These are phyloP conservation scores for Botrytis elliptica DNA, from an alignment of 2,329 filamentous ascomycete species.

Conservation along the genomic window DNA sequence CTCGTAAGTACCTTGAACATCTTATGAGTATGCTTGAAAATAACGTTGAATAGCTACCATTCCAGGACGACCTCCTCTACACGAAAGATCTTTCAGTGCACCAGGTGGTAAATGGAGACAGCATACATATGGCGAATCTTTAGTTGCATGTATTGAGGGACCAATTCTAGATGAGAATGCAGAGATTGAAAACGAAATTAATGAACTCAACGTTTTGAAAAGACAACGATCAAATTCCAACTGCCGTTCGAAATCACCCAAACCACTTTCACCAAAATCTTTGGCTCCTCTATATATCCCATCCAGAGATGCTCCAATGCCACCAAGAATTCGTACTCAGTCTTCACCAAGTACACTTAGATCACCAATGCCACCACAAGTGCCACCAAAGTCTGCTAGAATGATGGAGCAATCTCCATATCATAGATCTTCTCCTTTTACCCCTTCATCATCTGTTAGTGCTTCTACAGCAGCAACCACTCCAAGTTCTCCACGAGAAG, in stretches of 20 bases:
- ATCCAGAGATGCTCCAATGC: slow-evolving; percentile 23
- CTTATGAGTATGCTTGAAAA: slow-evolving; percentile 18
- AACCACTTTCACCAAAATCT: slow-evolving; percentile 52
- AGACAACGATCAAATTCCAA: not conserved
- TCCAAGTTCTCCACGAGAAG: slow-evolving; percentile 24
- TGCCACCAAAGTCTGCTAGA: slow-evolving; percentile 43
- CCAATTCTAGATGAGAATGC: slow-evolving; percentile 40
- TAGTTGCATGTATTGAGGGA: slow-evolving; percentile 39
- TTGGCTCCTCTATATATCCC: slow-evolving; percentile 60
- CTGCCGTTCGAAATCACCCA: slow-evolving; percentile 29
- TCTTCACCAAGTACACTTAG: slow-evolving; percentile 44
- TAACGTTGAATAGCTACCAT: slow-evolving; percentile 55
- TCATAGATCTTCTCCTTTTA: slow-evolving; percentile 43
- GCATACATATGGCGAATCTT: slow-evolving; percentile 42
- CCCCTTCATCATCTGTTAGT: slow-evolving; percentile 34
- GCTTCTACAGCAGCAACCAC: slow-evolving; percentile 29
- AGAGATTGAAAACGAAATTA: slow-evolving; percentile 31
- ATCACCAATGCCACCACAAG: slow-evolving; percentile 45
- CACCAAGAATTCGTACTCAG: slow-evolving; percentile 27
- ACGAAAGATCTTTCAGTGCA: slow-evolving; percentile 64
- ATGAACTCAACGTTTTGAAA: slow-evolving; percentile 10
- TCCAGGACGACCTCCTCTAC: slow-evolving; percentile 61
- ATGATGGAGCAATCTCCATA: slow-evolving; percentile 46
- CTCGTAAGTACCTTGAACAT: slow-evolving; percentile 52
- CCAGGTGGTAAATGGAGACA: slow-evolving; percentile 52